phyloP scores from a whole-genome alignment of 805 yeast genomes.

The Suhomyces sp. region DNA sequence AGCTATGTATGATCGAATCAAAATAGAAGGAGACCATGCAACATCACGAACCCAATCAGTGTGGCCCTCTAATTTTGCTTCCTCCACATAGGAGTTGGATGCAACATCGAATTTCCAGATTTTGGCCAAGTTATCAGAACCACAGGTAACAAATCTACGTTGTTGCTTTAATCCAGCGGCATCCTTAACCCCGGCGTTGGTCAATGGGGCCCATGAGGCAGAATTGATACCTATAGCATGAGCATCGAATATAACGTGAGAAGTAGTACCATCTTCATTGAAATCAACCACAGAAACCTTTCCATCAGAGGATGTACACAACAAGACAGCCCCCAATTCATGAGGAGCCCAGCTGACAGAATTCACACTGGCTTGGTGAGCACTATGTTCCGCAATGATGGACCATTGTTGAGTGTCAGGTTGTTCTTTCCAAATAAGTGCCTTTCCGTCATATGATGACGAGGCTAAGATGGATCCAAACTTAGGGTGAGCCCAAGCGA shows the following conservation, averaged over 20 bases:
- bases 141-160: constrained; percentile 88
- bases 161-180: constrained; percentile 36
- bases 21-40: constrained; percentile 93
- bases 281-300: constrained; percentile 87
- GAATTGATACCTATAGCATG: constrained; percentile 94
- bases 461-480: constrained; percentile 94
- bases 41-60: constrained; percentile 99
- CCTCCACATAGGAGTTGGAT: constrained; percentile 60
- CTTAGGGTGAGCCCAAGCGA: constrained; percentile 98
- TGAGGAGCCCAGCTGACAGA: constrained; percentile 97
- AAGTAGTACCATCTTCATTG: constrained; percentile 80
- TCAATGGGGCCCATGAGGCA: constrained; percentile 89
- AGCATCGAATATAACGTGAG: constrained; percentile 66
- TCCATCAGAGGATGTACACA: constrained; percentile 94
- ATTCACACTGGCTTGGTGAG: constrained; percentile 92
- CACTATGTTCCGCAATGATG: constrained; percentile 79
- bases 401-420: constrained; percentile 82
- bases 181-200: constrained; percentile 27
- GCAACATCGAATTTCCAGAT: constrained; percentile 76
- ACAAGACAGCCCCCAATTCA: constrained; percentile 88
- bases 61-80: constrained; percentile 83
- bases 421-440: constrained; percentile 86
- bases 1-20: constrained; percentile 86
- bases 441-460: constrained; percentile 94
- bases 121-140: constrained; percentile 90